Evolutionary conservation across 352 stramenopile species (phyloP), one percentile per base, ranked within the genome.

Genomic region (Globisporangium ultimum): DNA sequence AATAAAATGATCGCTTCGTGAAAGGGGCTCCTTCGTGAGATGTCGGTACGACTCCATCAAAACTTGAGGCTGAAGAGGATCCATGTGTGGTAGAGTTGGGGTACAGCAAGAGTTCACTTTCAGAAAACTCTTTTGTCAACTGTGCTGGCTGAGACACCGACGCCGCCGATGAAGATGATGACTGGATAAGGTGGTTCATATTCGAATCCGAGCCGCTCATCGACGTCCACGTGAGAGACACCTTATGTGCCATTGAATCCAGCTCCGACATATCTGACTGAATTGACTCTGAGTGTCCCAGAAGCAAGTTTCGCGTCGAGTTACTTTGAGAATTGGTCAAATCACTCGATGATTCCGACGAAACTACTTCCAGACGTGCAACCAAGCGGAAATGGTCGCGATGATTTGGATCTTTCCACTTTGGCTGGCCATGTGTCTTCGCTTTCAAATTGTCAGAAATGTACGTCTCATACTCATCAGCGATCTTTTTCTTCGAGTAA

Each of bases 221-320:
- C 10, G 69, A 70, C 9, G 57, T 58, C 67, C 68, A 84, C 48
- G 64, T 61, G 21, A 72, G 62, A 12, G 76, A 63, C 20, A 76
- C 43, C 40, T 66, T 65, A 18, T 72, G 65, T 55, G 72, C 74
- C 18, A 78, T 55, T 18, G 76, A 84, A 40, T 92, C 80, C 12
- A 81, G 68, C 32, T 92, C 80, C 2, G 83, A 92, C 46, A 87
- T 61, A 24, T 90, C 79, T 1, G 83, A 92, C 60, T 89, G 80
- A 50, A 89, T 72, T 12, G 83, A 90, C 61, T 90, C 80, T 3
- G 72, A 80, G n/a, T 67, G 71, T 3, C 58, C 46, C 52, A 80
- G n/a, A 9, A 51, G 24, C 38, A 57, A 2, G 2, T 40, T 21
- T 21, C 49, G 54, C 36, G 21, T 28, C 8, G 48, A 41, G n/a